Evolutionary conservation across 2,329 filamentous ascomycete species (phyloP).

Genomic region (Scedosporium aurantiacum): DNA sequence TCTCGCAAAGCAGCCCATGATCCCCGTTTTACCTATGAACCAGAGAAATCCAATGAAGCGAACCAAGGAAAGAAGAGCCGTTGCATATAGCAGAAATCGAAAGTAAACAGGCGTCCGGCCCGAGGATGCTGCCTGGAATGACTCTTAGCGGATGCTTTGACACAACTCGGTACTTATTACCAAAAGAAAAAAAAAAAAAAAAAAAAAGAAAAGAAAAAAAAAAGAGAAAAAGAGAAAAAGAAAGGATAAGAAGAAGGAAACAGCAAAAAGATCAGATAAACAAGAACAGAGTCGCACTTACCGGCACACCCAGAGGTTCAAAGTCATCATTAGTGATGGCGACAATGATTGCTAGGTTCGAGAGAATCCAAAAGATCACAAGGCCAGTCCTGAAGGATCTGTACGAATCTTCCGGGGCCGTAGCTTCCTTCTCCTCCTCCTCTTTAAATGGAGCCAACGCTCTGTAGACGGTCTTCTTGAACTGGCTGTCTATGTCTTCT

Average conservation of each 20-base stretch:
- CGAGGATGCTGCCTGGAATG: constrained; percentile 48
- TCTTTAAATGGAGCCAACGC: constrained; percentile 75
- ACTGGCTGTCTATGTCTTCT: constrained; percentile 95
- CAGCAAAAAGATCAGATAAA: no score
- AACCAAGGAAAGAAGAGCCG: constrained; percentile 69
- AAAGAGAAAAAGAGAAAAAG: background rate
- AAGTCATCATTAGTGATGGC: constrained; percentile 83
- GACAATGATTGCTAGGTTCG: constrained; percentile 75
- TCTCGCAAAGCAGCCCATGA: constrained; percentile 93
- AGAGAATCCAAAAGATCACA: constrained; percentile 89
- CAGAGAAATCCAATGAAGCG: constrained; percentile 86
- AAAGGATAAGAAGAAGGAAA: background rate
- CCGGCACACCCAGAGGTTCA: constrained; percentile 71
- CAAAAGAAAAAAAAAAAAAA: background rate
- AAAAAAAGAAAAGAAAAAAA: background rate
- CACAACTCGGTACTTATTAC: no score
- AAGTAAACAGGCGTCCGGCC: constrained; percentile 78
- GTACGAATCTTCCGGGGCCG: constrained; percentile 93
- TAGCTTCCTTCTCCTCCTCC: constrained; percentile 65
- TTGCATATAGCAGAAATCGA: constrained; percentile 81
- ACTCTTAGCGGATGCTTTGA: no score
- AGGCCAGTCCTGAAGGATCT: constrained; percentile 98
- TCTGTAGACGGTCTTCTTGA: constrained; percentile 90
- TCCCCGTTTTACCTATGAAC: constrained; percentile 90
- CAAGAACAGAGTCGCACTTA: constrained; percentile 41